phyloP scores from a whole-genome alignment of 345 rosid genomes.

The Carallia pectinifolia region DNA sequence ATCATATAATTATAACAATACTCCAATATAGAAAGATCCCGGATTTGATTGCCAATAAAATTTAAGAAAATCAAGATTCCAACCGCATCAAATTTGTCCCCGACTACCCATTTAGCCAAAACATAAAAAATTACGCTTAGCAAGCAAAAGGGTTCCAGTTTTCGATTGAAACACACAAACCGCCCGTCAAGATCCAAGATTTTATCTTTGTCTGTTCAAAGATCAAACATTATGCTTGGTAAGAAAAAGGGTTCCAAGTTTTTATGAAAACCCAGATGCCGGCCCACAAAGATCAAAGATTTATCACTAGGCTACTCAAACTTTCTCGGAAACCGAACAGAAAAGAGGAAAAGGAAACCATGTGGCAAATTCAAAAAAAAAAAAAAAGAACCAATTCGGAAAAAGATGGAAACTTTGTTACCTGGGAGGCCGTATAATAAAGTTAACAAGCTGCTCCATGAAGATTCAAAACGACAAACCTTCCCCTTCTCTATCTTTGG shows the following conservation, averaged over 20 bases:
- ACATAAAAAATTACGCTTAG: no score
- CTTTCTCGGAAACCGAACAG: constrained; percentile 5
- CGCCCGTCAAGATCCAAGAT: background rate
- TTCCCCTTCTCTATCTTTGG: background rate
- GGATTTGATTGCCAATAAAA: background rate
- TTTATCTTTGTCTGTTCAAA: background rate
- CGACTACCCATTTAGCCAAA: no score
- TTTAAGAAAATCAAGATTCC: background rate
- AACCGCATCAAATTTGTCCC: no score
- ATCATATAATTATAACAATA: background rate
- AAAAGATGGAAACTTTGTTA: constrained; percentile 17
- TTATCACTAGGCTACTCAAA: background rate
- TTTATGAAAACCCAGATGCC: background rate
- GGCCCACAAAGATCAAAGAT: constrained; percentile 6
- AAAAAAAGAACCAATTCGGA: background rate
- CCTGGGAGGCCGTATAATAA: constrained; percentile 98
- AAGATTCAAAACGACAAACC: constrained; percentile 22
- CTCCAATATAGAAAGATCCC: constrained; percentile 10
- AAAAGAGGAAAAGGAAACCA: constrained; percentile 1
- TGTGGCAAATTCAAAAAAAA: background rate
- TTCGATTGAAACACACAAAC: background rate
- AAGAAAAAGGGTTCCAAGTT: background rate
- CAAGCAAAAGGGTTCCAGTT: no score
- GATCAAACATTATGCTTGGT: background rate
- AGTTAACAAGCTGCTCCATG: constrained; percentile 94